Base-by-base conservation (phyloP, 139 green algal genomes). In the Prasinococcaceae sp. region DNA sequence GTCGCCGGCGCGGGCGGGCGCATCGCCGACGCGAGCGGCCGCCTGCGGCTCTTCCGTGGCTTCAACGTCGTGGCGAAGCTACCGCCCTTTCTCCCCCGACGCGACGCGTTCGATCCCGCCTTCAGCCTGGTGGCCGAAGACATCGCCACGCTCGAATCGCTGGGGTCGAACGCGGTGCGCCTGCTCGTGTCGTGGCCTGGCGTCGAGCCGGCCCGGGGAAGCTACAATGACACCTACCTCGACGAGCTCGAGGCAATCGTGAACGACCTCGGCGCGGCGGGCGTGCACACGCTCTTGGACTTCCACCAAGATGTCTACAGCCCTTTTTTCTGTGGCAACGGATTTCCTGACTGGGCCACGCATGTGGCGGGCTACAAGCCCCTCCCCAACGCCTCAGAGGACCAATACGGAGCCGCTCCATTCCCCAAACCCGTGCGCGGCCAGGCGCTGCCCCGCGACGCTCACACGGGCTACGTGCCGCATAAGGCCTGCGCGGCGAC, bases 231-330 rank as follows among this genome's bases (percentile, higher is more conserved):
- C 24, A 51, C 52, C 10, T 60, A 60, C 6, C 20, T 52, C 9
- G 26, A 38, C 19, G 52, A 40, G 22, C 50, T 60, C 22, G 35
- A 22, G 20, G 36, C 20, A 8, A 51, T 60, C 8, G 52, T 52
- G 2, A 19, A 32, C 17, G 12, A 39, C 20, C 42, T 60, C n/a
- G 14, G 22, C 6, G 36, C 9, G 19, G 38, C 52, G 4, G 52
- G 52, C 17, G 51, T 60, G 12, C 30, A 50, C 22, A 47, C 36
- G n/a, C 43, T 60, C 10, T 23, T 60, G 1, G 37, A 60, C 29
- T 51, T 60, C n/a, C 52, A 60, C 30, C 52, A 60, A 19, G 52
- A 60, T 22, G 36, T 60, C 6, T 60, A 51, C 36, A n/a, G 22
- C 17, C 20, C n/a, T 1, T 19, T 36, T 10, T 51, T 60, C 22